Percentiles rank a stretch among this genome's conserved stretches.
Conservation (phyloP, 2,329 filamentous ascomycete species). For the Metarhizium anisopliae region DNA sequence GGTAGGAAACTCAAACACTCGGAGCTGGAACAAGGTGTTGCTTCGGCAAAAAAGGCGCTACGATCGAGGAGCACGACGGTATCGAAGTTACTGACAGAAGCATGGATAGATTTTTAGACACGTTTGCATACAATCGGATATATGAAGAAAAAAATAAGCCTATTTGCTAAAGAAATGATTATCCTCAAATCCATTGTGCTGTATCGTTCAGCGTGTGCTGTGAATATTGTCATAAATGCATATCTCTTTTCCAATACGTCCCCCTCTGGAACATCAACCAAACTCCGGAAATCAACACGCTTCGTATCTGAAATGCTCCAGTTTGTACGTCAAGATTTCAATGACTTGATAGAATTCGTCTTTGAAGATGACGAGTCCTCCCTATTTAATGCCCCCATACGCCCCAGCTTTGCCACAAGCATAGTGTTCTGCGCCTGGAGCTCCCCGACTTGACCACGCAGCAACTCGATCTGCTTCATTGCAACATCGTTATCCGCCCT, state of each 20-base stretch:
- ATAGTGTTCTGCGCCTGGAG: slow-evolving; percentile 52
- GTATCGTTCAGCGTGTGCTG: background rate
- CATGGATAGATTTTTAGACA: slow-evolving; percentile 2
- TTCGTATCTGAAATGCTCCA: background rate
- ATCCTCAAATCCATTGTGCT: background rate
- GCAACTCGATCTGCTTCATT: slow-evolving; percentile 41
- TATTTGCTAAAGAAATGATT: background rate
- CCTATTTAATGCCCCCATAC: slow-evolving; percentile 26
- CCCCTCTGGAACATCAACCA: background rate
- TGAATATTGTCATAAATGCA: background rate
- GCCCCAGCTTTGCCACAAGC: slow-evolving; percentile 46
- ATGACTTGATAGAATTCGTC: slow-evolving; percentile 2
- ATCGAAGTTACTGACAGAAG: slow-evolving; percentile 19
- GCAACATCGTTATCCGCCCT: slow-evolving; percentile 44
- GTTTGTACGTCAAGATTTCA: background rate
- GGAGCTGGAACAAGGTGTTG: slow-evolving; percentile 9
- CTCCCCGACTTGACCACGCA: slow-evolving; percentile 46
- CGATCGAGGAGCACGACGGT: slow-evolving; percentile 8
- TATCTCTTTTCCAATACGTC: background rate
- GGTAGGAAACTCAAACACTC: slow-evolving; percentile 2
- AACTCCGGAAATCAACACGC: background rate
- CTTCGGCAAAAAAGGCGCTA: slow-evolving; percentile 3
- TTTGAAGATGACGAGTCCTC: slow-evolving; percentile 5
- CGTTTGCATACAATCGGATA: background rate
- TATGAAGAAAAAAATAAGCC: background rate